These are phyloP conservation scores for Phytophthora foliorum DNA, from an alignment of 352 stramenopile species.

Conservation along the genomic window DNA sequence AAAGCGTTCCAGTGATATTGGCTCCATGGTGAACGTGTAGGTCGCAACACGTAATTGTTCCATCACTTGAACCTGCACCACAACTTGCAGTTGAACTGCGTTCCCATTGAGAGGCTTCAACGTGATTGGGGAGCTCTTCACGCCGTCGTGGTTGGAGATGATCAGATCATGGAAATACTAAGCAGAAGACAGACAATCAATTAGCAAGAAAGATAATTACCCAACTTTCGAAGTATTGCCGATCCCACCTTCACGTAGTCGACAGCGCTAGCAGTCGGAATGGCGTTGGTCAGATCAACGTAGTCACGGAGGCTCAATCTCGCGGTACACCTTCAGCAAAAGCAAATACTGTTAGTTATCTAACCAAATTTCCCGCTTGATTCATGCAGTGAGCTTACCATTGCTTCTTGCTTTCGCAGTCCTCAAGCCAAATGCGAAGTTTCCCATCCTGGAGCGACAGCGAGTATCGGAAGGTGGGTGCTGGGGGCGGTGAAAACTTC, in stretches of 20 bases:
- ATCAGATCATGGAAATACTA: constrained; percentile 10
- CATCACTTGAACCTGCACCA: constrained; percentile 6
- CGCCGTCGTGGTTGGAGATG: not conserved
- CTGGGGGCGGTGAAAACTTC: not conserved
- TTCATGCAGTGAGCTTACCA: constrained; percentile 4
- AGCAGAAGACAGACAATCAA: not conserved
- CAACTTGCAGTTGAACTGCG: not conserved
- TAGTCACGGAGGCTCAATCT: constrained; percentile 4
- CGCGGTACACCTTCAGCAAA: constrained; percentile 3
- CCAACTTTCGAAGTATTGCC: not conserved
- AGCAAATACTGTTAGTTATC: not conserved
- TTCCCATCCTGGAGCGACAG: constrained; percentile 7
- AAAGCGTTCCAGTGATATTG: constrained; percentile 13
- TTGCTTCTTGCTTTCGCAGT: constrained; percentile 17
- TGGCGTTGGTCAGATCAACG: constrained; percentile 4
- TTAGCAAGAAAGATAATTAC: not conserved
- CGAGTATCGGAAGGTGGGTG: constrained; percentile 3
- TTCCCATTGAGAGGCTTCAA: not conserved
- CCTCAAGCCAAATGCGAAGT: constrained; percentile 24
- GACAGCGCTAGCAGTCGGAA: constrained; percentile 3
- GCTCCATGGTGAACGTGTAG: constrained; percentile 1
- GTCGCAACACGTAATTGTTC: not conserved
- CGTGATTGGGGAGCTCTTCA: not conserved
- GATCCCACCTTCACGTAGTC: constrained; percentile 14
- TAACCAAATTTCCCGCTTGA: not conserved